A percentile compares a stretch with the other conserved stretches of the same genome.
Conservation (phyloP, 441 rosid genomes). For the Euphorbia schlechtendalii region DNA sequence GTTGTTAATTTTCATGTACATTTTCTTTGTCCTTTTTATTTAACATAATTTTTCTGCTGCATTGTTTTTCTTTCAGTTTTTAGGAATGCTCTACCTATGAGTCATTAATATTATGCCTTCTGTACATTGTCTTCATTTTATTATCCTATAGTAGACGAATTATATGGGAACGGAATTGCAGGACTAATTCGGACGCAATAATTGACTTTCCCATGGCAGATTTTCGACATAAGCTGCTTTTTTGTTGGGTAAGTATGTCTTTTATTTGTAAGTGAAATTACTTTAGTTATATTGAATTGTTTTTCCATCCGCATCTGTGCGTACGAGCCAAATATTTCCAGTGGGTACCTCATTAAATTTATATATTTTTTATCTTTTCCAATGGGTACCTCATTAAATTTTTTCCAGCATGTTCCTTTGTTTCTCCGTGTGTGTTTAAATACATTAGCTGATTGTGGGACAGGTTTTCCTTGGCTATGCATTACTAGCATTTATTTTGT, state of each 20-base stretch:
- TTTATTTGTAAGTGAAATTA: neutral
- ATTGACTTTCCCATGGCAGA: slow-evolving; percentile 56
- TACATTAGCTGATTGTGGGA: too few species aligned
- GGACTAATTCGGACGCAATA: slow-evolving; percentile 50
- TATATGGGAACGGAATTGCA: slow-evolving; percentile 24
- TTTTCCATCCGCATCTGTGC: neutral
- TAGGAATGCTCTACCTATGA: slow-evolving; percentile 30
- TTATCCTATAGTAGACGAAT: slow-evolving; percentile 5
- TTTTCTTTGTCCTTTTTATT: slow-evolving; percentile 5
- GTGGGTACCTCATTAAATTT: too few species aligned
- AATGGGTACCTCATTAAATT: too few species aligned
- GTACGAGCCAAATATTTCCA: too few species aligned
- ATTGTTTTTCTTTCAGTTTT: slow-evolving; percentile 44
- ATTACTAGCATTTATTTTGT: too few species aligned
- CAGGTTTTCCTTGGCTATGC: too few species aligned
- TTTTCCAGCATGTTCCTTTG: too few species aligned
- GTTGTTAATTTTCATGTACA: neutral
- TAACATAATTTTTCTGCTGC: slow-evolving; percentile 7
- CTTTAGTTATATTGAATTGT: neutral
- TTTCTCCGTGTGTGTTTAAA: too few species aligned
- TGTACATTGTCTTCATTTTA: slow-evolving; percentile 1
- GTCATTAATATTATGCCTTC: slow-evolving; percentile 6
- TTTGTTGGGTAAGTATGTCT: slow-evolving; percentile 74
- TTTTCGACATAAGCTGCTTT: slow-evolving; percentile 52
- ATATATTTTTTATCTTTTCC: too few species aligned